These are phyloP conservation scores for Acacia melanoxylon DNA, from an alignment of 306 rosid species.

Conservation along the genomic window DNA sequence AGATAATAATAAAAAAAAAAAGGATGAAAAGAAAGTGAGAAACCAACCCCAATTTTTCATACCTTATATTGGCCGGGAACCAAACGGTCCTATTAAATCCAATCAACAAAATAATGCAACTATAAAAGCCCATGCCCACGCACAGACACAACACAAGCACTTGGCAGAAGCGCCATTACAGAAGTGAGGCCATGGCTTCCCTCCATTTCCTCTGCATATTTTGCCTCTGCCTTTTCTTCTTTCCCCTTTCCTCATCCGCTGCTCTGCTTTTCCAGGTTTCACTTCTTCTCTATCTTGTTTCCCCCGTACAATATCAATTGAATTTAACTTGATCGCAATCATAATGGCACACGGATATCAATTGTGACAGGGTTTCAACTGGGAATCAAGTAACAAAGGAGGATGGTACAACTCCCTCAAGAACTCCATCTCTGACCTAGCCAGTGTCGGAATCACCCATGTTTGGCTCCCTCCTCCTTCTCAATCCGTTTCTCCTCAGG, in stretches of 20 bases:
- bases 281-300: background rate
- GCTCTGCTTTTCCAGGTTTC: conserved; percentile 69
- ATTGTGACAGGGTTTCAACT: conserved; percentile 68
- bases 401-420: conserved; percentile 75
- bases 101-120: background rate
- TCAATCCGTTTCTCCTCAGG: conserved; percentile 54
- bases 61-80: too few relatives aligned
- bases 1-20: too few relatives aligned
- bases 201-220: conserved; percentile 26
- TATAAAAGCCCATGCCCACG: conserved; percentile 25
- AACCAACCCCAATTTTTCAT: too few relatives aligned
- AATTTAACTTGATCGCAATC: background rate
- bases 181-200: conserved; percentile 37
- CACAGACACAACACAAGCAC: background rate
- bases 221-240: conserved; percentile 39
- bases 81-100: too few relatives aligned
- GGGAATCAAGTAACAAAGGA: conserved; percentile 73
- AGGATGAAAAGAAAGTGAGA: too few relatives aligned
- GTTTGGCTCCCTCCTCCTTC: conserved; percentile 95
- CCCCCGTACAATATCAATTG: background rate
- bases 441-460: conserved; percentile 62
- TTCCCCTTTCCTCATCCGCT: conserved; percentile 49
- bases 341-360: background rate
- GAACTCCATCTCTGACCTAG: conserved; percentile 54
- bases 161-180: conserved; percentile 10